These are phyloP conservation scores for Peronospora destructor DNA, from an alignment of 352 stramenopile genomes.

Conservation along the genomic window DNA sequence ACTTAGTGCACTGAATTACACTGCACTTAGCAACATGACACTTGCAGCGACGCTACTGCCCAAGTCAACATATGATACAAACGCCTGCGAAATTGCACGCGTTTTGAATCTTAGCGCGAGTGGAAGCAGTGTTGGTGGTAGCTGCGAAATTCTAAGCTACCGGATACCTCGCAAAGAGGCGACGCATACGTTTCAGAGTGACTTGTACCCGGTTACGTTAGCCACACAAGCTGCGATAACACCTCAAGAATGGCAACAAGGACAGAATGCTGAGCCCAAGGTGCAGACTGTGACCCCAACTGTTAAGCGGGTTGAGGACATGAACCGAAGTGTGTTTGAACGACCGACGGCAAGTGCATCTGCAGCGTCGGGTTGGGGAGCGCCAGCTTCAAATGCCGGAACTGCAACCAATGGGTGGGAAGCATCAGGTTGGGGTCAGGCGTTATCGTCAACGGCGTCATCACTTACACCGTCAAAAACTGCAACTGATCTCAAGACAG, in stretches of 20 bases:
- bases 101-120: constrained; percentile 50
- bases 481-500: constrained; percentile 21
- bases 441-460: constrained; percentile 28
- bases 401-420: constrained; percentile 20
- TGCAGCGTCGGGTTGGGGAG: constrained; percentile 20
- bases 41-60: constrained; percentile 46
- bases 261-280: constrained; percentile 38
- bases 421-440: constrained; percentile 23
- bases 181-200: constrained; percentile 54
- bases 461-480: constrained; percentile 25
- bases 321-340: constrained; percentile 35
- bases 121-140: constrained; percentile 26
- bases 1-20: constrained; percentile 44
- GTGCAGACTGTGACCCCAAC: constrained; percentile 33
- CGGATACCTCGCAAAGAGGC: constrained; percentile 59
- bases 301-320: constrained; percentile 15
- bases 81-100: constrained; percentile 53
- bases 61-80: constrained; percentile 46
- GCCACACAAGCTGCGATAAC: constrained; percentile 34
- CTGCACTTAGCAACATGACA: constrained; percentile 43
- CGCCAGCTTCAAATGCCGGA: constrained; percentile 2
- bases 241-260: constrained; percentile 35
- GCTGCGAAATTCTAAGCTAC: constrained; percentile 62
- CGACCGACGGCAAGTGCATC: background rate
- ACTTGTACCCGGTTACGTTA: constrained; percentile 67